Base-by-base conservation (phyloP, 495 filamentous ascomycete species). In the Neurospora terricola region DNA sequence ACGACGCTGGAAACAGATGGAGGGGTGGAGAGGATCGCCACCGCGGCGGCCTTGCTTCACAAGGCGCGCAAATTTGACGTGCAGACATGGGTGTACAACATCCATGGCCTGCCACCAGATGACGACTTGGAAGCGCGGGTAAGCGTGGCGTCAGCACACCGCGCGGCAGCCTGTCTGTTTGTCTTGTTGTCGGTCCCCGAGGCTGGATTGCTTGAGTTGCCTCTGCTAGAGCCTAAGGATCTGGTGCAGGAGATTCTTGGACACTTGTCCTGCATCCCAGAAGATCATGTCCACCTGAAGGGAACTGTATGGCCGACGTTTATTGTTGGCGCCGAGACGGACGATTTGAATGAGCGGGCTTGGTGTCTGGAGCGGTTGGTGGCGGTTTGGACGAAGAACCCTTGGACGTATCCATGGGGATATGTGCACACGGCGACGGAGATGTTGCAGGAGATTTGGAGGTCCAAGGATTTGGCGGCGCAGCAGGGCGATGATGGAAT, bases 291-390 rank as follows among this genome's bases (percentile, higher is more conserved):
- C 0, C 74, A 86, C 18, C 84, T 88, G 76, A 90, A 90, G 70
- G 89, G 84, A 21, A 84, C 86, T 0, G 81, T 87, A 0, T 90
- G 87, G 88, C 87, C 88, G 0, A 86, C 88, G 1, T 88, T 88
- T 62, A 79, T 90, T 43, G 86, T 85, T 0, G 88, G 87, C 2
- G 78, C 88, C 5, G 87, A 89, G 40, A 80, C 83, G 6, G 76
- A 82, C 59, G 77, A 82, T 10, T 45, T 73, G 8, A 62, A 54
- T 2, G 77, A 77, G 42, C 74, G 84, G 21, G 62, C 59, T 1
- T 84, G 82, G 83, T 80, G 80, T n/a, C 59, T 79, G 38, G 77
- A 81, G 37, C 79, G 83, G 14, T 75, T 86, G 40, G 69, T 75
- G 16, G 79, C 80, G 5, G 78, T 85, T 70, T 80, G 78, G 74